Base-by-base conservation (phyloP, 139 green algal species). In the Chlorella sp. region DNA sequence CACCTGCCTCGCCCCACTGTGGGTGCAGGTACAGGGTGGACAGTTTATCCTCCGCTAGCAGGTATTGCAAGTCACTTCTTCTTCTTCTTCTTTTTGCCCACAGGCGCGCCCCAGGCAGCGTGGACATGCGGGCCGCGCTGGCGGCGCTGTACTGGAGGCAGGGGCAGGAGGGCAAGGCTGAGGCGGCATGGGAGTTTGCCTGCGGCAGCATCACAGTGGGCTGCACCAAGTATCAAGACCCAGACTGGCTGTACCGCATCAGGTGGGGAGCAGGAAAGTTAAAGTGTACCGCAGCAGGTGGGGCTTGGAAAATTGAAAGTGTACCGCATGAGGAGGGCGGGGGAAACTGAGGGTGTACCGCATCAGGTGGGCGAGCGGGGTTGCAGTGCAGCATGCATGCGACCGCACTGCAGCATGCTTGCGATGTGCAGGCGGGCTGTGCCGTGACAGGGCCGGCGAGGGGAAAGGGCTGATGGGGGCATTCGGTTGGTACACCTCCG, bases 61-160 rank as follows among this genome's bases (percentile, higher is more conserved):
- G 14, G 5, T 14, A 53, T 28, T 24, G 37, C 26, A 83, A 26
- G 21, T 26, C 28, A 64, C n/a, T 12, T 11, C 5, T 11, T 5
- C 69, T 7, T 40, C 40, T 11, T 21, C 3, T 12, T 30, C 32
- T 34, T 73, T 16, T 24, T 57, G 40, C 30, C n/a, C 89, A 69
- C 82, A 95, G 97, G 22, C 88, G 96, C 0, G 97, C 97, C 0
- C 96, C 97, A 0, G 97, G 96, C 36, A 95, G 82, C 28, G 94
- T 94, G 0, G 97, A 99, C 92, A 97, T 97, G 92, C 91, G 96
- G 0, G 96, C 95, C 4, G 97, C 95, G 15, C 93, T 98, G 32
- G 94, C 96, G 0, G 96, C 97, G 7, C 88, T 98, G 71, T 97
- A 97, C 86, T 99, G 94, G 92, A 69, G 57, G 34, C 69, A 85